Evolutionary conservation across 257 asterid species (phyloP).

Genomic region (Echium plantagineum): DNA sequence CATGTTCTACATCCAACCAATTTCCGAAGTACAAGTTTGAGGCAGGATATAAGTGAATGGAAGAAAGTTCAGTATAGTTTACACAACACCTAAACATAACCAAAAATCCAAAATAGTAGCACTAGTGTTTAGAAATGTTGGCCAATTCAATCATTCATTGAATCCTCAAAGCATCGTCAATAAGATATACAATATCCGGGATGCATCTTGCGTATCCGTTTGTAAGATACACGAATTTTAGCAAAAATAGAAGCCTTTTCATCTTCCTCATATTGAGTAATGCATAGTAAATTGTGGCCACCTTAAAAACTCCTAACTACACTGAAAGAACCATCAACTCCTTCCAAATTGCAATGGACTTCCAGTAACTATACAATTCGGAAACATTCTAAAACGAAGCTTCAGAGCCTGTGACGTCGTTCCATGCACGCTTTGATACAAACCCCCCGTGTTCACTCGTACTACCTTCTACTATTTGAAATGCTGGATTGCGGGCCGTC

Average conservation of each 20-base stretch:
- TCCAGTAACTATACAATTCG: slow-evolving; percentile 49
- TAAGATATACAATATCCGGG: slow-evolving; percentile 24
- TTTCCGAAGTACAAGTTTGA: too few species aligned
- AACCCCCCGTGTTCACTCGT: slow-evolving; percentile 73
- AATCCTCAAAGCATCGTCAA: slow-evolving; percentile 7
- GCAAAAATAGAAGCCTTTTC: slow-evolving; percentile 50
- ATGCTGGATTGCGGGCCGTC: slow-evolving; percentile 48
- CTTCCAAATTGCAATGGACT: slow-evolving; percentile 26
- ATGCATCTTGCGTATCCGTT: slow-evolving; percentile 17
- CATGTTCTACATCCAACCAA: too few species aligned
- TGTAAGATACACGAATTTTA: slow-evolving; percentile 24
- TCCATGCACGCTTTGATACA: slow-evolving; percentile 41
- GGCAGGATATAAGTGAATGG: too few species aligned
- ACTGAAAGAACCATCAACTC: slow-evolving; percentile 25
- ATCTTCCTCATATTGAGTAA: slow-evolving; percentile 4
- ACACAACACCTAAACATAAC: too few species aligned
- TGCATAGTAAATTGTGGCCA: slow-evolving; percentile 1
- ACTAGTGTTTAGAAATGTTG: too few species aligned
- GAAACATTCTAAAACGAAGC: slow-evolving; percentile 52
- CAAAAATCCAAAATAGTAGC: too few species aligned
- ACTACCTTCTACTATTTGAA: slow-evolving; percentile 64
- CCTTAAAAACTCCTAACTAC: slow-evolving; percentile 32
- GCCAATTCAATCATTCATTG: slow-evolving; percentile 19
- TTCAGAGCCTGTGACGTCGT: slow-evolving; percentile 37
- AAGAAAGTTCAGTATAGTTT: too few species aligned